Evolutionary conservation across 768 basidiomycete genomes (phyloP), one percentile per base, ranked within the genome.

Genomic region (Pisolithus sp.): DNA sequence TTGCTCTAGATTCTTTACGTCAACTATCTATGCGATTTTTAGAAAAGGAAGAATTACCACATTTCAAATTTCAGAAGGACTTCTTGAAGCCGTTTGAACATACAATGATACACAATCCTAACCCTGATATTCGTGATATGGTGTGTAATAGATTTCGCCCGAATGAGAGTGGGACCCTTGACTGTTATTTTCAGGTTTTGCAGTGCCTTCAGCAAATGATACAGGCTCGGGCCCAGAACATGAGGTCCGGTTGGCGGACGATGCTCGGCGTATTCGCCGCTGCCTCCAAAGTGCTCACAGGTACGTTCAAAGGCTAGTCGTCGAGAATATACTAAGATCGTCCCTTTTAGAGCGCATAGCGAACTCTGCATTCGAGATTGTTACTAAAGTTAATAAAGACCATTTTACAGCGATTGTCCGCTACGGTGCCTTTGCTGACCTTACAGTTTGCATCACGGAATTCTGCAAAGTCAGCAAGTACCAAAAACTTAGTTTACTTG

Each of bases 391-490:
- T 46, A 95, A 97, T 74, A 82, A 81, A 60, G 86, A 94, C 42
- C 89, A 96, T 66, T 99, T 98, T 71, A 58, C 77, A 18, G 80
- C 85, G n/a, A 91, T 99, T 50, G 91, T 98, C 43, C 85, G 83
- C 49, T 82, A 96, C 64, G 96, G 96, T 13, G 84, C 94, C 4
- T 98, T 98, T 64, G 89, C 94, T 45, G 96, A 99, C 69, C 68
- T 99, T 49, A 94, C 89, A 7, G 92, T 94, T 37, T 99, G 96
- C 73, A 87, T 99, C 59, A 97, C 95, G 34, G 96, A 98, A 68
- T 99, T 98, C 72, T 95, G 91, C 77, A 98, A 98, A 79, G 93
- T 95, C 61, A 93, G 85, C 81, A 98, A 98, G 70, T 98, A 92
- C 70, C 96, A 99, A 70, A 97, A 97, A 67, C 95, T 98, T 73